Percentiles rank a stretch among this genome's conserved stretches.
phyloP scores from a whole-genome alignment of 495 filamentous ascomycete genomes.

The Aspergillus conjunctus region DNA sequence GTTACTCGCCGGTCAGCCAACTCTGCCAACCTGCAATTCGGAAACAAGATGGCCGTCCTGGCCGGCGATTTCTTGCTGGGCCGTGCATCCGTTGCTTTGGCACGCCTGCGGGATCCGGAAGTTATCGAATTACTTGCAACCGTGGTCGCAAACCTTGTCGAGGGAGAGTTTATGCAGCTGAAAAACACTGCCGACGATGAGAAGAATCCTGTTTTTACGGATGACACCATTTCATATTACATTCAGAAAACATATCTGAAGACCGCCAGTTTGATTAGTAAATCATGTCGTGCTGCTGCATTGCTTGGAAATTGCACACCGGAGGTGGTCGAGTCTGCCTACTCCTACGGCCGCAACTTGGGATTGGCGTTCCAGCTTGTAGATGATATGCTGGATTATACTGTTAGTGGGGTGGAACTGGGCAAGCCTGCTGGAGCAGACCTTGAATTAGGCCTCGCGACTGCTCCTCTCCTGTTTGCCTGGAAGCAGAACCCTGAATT shows the following conservation, averaged over 20 bases:
- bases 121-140: slow-evolving; percentile 93
- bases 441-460: slow-evolving; percentile 89
- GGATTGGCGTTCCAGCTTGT: slow-evolving; percentile 97
- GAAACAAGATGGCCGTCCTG: slow-evolving; percentile 98
- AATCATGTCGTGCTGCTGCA: slow-evolving; percentile 88
- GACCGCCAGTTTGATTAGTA: slow-evolving; percentile 91
- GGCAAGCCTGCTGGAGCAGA: slow-evolving; percentile 96
- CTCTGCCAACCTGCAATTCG: slow-evolving; percentile 89
- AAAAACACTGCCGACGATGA: slow-evolving; percentile 94
- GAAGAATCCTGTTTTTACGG: slow-evolving; percentile 74
- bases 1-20: slow-evolving; percentile 76
- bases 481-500: slow-evolving; percentile 89
- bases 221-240: slow-evolving; percentile 89
- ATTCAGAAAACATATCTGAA: slow-evolving; percentile 99
- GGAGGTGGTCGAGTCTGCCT: slow-evolving; percentile 85
- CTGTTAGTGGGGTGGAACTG: slow-evolving; percentile 76
- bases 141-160: slow-evolving; percentile 95
- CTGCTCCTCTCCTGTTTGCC: slow-evolving; percentile 92
- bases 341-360: slow-evolving; percentile 86
- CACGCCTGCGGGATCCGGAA: slow-evolving; percentile 86
- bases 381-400: slow-evolving; percentile 98
- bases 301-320: slow-evolving; percentile 76
- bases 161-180: slow-evolving; percentile 99
- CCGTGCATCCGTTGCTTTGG: slow-evolving; percentile 89
- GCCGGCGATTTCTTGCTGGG: slow-evolving; percentile 95